Evolutionary conservation across 352 stramenopile species (phyloP), one percentile per base, ranked within the genome.

Genomic region (Albugo candida): DNA sequence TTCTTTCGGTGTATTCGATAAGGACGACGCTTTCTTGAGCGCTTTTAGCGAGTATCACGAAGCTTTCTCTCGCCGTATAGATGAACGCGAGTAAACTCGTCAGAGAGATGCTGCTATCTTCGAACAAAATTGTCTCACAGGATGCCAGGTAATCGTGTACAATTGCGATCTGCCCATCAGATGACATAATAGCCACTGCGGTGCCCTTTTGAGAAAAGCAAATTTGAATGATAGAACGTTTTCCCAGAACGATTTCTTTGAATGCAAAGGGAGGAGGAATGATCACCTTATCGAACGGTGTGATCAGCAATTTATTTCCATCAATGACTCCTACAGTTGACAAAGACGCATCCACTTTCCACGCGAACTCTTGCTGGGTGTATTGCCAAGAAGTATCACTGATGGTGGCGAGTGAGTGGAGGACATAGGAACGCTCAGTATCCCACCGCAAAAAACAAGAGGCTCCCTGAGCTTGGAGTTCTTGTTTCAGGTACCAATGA

Each of bases 401-500:
- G 10, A 37, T 47, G 10, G 41, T 51, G 10, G 61, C 42, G 20
- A 81, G 43, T 17, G 73, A 20, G 24, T 68, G 60, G n/a, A 85
- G 46, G 21, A 56, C 48, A 2, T 49, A 60, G 2, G 66, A 49
- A 5, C 48, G 38, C 41, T 88, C 75, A 8, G 69, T 58, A 43
- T 88, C 70, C 75, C 75, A 85, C 1, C 46, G 35, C 5, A 56
- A 18, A 72, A 70, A 39, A 43, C 53, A n/a, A 60, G 36, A 17
- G 78, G 52, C 2, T 16, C 47, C 39, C 52, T 43, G 11, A 56
- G 13, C 6, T 56, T 51, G 21, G 53, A 58, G 48, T 51, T 88
- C 70, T 41, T 86, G 75, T 45, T 88, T 88, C 36, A 86, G 50
- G 36, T 82, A 87, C 78, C 78, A 92, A 45, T 84, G 75, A 48